These are phyloP conservation scores for Penicillium odoratum DNA, from an alignment of 495 filamentous ascomycete genomes.

Conservation along the genomic window DNA sequence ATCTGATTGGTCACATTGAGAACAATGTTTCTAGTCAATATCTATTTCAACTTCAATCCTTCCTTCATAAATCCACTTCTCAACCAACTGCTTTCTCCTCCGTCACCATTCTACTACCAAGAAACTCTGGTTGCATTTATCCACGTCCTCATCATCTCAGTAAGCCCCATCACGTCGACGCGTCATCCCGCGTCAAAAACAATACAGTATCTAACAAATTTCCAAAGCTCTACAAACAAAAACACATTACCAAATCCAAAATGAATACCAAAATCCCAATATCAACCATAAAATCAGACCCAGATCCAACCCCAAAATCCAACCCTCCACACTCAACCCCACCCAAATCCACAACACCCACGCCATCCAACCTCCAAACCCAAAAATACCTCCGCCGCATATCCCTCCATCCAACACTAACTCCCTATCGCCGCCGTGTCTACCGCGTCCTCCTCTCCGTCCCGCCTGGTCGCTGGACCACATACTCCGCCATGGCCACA, in stretches of 20 bases:
- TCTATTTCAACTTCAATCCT: conserved; percentile 1
- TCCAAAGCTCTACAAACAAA: too few species aligned
- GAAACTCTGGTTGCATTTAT: background rate
- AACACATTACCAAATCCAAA: background rate
- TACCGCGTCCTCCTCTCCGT: conserved; percentile 69
- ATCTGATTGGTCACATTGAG: conserved; percentile 36
- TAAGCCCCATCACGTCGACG: conserved; percentile 5
- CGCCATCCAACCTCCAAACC: background rate
- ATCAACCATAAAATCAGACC: background rate
- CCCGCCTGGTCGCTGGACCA: conserved; percentile 66
- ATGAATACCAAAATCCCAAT: background rate
- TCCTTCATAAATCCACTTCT: background rate
- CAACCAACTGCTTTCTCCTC: background rate
- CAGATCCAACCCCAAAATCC: conserved; percentile 3
- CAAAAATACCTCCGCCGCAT: conserved; percentile 34
- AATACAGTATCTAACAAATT: too few species aligned
- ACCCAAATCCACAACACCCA: conserved; percentile 2
- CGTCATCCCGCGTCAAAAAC: conserved; percentile 6
- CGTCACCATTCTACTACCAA: background rate
- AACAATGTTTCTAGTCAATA: conserved; percentile 17
- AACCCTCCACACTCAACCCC: background rate
- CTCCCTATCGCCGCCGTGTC: conserved; percentile 58
- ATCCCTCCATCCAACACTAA: conserved; percentile 43
- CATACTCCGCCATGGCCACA: conserved; percentile 69
- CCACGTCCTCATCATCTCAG: background rate